A percentile compares a stretch with the other conserved stretches of the same genome.
Conservation (phyloP, 345 rosid genomes). For the Kandelia obovata region DNA sequence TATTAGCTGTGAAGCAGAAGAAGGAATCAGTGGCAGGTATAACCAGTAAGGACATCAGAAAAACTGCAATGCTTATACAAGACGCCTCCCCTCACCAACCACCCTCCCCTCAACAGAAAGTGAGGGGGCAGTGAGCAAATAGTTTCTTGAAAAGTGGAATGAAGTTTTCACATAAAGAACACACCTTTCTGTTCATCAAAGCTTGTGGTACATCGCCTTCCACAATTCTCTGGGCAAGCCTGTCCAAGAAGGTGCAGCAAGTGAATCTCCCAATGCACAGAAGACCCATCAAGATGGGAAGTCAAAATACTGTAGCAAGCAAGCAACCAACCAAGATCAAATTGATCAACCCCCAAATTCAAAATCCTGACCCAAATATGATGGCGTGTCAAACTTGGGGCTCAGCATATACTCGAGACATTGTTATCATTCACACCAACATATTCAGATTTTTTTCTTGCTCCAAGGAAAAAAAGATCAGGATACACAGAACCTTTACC, state of each 20-base stretch:
- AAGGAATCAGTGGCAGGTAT: background rate
- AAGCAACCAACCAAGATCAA: background rate
- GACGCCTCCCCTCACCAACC: background rate
- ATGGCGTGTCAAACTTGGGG: conserved; percentile 4
- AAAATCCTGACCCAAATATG: conserved; percentile 7
- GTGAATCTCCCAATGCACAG: background rate
- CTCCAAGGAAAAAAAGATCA: background rate
- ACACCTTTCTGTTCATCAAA: conserved; percentile 89
- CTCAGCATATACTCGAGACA: background rate
- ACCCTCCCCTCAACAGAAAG: background rate
- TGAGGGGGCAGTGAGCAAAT: background rate
- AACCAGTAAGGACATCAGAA: background rate
- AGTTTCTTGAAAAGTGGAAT: background rate
- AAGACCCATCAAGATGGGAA: background rate
- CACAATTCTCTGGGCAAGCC: conserved; percentile 99
- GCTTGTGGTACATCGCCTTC: conserved; percentile 99
- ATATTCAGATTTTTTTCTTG: background rate
- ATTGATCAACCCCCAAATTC: background rate
- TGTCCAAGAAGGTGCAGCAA: conserved; percentile 28
- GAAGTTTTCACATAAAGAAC: conserved; percentile 16
- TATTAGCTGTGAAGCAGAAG: conserved; percentile 54
- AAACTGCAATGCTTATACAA: background rate
- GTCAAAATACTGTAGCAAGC: background rate
- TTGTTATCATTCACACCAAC: background rate
- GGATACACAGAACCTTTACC: background rate